phyloP scores from a whole-genome alignment of 2,329 filamentous ascomycete genomes.

The Venturia nashicola region DNA sequence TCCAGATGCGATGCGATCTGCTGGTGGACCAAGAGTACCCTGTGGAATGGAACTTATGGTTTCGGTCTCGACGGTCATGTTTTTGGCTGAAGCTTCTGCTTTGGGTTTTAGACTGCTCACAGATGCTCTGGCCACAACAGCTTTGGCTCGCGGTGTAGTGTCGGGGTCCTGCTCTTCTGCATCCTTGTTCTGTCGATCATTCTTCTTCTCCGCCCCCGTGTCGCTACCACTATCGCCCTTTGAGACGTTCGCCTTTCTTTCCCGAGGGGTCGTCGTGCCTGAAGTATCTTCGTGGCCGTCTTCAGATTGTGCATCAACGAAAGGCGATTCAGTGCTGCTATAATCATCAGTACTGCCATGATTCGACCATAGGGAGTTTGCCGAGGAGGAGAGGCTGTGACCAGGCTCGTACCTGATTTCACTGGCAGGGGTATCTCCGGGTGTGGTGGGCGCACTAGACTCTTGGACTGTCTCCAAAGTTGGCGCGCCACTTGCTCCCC shows the following conservation, averaged over 20 bases:
- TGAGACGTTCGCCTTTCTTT: not conserved
- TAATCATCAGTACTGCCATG: constrained; percentile 9
- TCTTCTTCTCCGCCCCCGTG: constrained; percentile 41
- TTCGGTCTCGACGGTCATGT: constrained; percentile 97
- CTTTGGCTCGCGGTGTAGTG: constrained; percentile 19
- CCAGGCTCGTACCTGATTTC: constrained; percentile 13
- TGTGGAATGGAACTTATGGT: constrained; percentile 87
- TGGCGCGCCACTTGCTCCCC: constrained; percentile 47
- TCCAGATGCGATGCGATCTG: constrained; percentile 44
- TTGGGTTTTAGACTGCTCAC: constrained; percentile 55
- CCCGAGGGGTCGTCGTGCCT: not conserved
- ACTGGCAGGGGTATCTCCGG: constrained; percentile 27
- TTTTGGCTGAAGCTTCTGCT: constrained; percentile 64
- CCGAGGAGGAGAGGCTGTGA: constrained; percentile 14
- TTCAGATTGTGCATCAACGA: not conserved
- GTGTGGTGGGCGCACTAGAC: constrained; percentile 61
- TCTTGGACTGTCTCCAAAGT: constrained; percentile 86
- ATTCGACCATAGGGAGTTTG: not conserved
- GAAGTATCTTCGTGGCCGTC: not conserved
- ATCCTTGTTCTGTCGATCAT: constrained; percentile 29
- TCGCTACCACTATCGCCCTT: constrained; percentile 41
- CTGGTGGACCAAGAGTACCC: constrained; percentile 54
- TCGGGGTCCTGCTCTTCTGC: constrained; percentile 10
- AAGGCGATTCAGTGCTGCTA: constrained; percentile 4
- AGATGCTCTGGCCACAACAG: constrained; percentile 40